These are phyloP conservation scores for Austroboletus eburneus DNA, from an alignment of 768 basidiomycete species.

Conservation along the genomic window DNA sequence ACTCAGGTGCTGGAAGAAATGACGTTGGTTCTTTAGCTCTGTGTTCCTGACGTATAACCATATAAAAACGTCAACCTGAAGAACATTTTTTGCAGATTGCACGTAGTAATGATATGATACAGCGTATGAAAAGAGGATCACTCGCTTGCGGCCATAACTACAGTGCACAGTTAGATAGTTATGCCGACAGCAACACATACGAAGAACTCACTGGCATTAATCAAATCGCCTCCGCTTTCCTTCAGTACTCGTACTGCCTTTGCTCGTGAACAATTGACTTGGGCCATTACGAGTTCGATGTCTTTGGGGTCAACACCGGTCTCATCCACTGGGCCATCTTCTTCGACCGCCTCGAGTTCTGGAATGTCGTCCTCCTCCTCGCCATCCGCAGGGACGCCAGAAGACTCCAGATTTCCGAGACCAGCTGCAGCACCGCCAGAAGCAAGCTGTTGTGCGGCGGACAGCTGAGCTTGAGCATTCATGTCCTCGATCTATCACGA, in stretches of 20 bases:
- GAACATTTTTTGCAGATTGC: conserved; percentile 22
- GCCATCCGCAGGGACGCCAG: conserved; percentile 45
- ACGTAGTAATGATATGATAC: conserved; percentile 25
- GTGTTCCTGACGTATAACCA: background rate
- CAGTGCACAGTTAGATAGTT: conserved; percentile 11
- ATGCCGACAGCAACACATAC: background rate
- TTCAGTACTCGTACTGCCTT: conserved; percentile 90
- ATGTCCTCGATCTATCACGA: conserved; percentile 90
- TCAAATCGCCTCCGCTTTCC: conserved; percentile 89
- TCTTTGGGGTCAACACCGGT: conserved; percentile 90
- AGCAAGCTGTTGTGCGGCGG: conserved; percentile 76
- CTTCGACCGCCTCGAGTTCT: conserved; percentile 77
- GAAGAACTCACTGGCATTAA: conserved; percentile 84
- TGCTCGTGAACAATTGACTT: conserved; percentile 85
- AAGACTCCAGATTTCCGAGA: conserved; percentile 45
- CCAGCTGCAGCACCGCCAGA: conserved; percentile 43
- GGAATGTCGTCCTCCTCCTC: conserved; percentile 79
- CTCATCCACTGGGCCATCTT: conserved; percentile 80
- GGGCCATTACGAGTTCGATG: conserved; percentile 87
- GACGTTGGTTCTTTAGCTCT: conserved; percentile 9
- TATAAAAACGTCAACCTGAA: conserved; percentile 2
- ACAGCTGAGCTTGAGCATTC: conserved; percentile 73
- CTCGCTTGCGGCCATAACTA: conserved; percentile 93
- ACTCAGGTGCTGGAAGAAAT: conserved; percentile 54
- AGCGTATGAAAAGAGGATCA: conserved; percentile 42